Percentiles rank a stretch among this genome's conserved stretches.
Evolutionary conservation across 169 alveolate genomes (phyloP).

Genomic region (Plasmodium malariae): DNA sequence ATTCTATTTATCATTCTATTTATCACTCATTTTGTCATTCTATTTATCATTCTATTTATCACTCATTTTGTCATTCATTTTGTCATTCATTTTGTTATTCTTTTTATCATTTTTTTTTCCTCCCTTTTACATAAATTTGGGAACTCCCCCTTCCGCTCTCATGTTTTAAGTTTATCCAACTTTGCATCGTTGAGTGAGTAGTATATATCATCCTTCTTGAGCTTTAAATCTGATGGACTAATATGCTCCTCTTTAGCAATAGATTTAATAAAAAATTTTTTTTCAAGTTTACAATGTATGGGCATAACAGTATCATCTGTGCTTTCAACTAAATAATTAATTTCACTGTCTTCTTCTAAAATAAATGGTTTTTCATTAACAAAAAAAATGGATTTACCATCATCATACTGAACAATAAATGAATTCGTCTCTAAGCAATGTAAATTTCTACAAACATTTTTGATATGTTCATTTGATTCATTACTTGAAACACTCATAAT

Average conservation of each 20-base stretch:
- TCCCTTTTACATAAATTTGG: too few relatives aligned
- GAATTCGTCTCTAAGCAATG: slow-evolving; percentile 36
- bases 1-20: too few relatives aligned
- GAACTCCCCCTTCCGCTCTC: too few relatives aligned
- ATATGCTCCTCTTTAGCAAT: slow-evolving; percentile 29
- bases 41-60: too few relatives aligned
- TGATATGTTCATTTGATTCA: slow-evolving; percentile 6
- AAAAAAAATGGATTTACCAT: slow-evolving; percentile 38
- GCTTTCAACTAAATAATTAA: slow-evolving; percentile 45
- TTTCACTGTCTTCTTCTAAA: slow-evolving; percentile 39
- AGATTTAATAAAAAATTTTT: slow-evolving; percentile 44
- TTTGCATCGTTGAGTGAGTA: slow-evolving; percentile 44
- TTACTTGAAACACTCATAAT: slow-evolving; percentile 25
- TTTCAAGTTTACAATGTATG: slow-evolving; percentile 29
- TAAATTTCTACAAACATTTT: slow-evolving; percentile 8
- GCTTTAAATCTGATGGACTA: not conserved
- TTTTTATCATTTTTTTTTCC: too few relatives aligned
- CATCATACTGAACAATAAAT: slow-evolving; percentile 42
- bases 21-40: too few relatives aligned
- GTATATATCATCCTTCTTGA: not conserved
- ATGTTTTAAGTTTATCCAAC: too few relatives aligned
- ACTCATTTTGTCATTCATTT: too few relatives aligned
- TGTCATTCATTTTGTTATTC: too few relatives aligned
- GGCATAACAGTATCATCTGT: slow-evolving; percentile 30
- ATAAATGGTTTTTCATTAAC: slow-evolving; percentile 45